phyloP scores from a whole-genome alignment of 805 yeast species.

The Monosporozyma aerobia region DNA sequence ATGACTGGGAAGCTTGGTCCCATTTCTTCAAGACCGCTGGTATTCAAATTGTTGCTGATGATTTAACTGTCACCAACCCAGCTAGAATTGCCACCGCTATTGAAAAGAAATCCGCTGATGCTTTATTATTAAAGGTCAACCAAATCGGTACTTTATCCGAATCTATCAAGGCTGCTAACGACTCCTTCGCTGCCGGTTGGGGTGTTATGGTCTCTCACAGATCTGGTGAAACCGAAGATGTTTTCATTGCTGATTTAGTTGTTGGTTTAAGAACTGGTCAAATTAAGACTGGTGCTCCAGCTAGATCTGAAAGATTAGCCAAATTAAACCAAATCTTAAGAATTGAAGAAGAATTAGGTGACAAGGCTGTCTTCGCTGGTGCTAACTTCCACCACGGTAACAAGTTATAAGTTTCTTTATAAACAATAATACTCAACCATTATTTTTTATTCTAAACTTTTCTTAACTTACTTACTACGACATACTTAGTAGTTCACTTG shows the following conservation, averaged over 20 bases:
- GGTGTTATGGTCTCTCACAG: conserved; percentile 99
- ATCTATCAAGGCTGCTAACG: conserved; percentile 94
- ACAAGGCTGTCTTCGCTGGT: conserved; percentile 95
- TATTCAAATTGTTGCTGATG: conserved; percentile 94
- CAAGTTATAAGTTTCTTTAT: conserved; percentile 28
- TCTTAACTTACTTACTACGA: background rate
- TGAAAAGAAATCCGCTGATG: conserved; percentile 92
- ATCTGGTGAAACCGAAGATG: conserved; percentile 99
- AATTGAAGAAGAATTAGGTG: conserved; percentile 97
- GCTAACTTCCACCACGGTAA: conserved; percentile 63
- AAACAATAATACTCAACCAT: background rate
- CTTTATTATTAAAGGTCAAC: conserved; percentile 93
- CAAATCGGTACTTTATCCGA: conserved; percentile 96
- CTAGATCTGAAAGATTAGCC: conserved; percentile 99
- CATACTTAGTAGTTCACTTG: background rate
- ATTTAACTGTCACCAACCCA: conserved; percentile 98
- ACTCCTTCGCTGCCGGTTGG: conserved; percentile 94
- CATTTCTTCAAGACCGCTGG: conserved; percentile 70
- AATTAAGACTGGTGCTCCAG: conserved; percentile 99
- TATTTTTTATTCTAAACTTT: conserved; percentile 1
- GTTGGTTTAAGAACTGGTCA: conserved; percentile 98
- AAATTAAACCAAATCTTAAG: conserved; percentile 97
- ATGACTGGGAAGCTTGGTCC: conserved; percentile 98
- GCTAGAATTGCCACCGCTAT: conserved; percentile 88
- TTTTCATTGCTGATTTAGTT: conserved; percentile 93